Percentiles rank a stretch among this genome's conserved stretches.
Conservation (phyloP, 495 filamentous ascomycete species). For the Parmelia sp. region DNA sequence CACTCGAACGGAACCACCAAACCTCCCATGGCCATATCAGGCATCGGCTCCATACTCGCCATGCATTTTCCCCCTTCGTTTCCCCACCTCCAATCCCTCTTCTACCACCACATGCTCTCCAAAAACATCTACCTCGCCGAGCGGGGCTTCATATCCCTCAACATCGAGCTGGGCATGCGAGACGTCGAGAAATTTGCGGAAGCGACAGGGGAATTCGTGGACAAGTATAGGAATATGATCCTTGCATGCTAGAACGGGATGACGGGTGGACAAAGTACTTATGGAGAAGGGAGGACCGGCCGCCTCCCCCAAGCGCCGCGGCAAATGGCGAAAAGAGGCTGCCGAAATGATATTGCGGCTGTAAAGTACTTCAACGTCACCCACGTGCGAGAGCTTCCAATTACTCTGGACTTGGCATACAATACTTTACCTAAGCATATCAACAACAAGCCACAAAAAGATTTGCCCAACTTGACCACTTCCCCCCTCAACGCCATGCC, state of each 20-base stretch:
- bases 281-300: too few species aligned
- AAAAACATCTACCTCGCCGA: constrained; percentile 30
- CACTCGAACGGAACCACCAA: background rate
- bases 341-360: too few species aligned
- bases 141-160: constrained; percentile 29
- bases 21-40: constrained; percentile 25
- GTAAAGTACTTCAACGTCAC: too few species aligned
- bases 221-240: constrained; percentile 16
- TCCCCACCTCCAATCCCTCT: constrained; percentile 22
- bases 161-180: constrained; percentile 22
- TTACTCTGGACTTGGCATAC: too few species aligned
- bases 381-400: too few species aligned
- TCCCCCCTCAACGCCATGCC: too few species aligned
- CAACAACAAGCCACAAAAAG: too few species aligned
- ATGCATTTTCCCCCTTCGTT: constrained; percentile 21
- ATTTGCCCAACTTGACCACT: too few species aligned
- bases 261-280: background rate
- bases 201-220: constrained; percentile 25
- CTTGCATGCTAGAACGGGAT: background rate
- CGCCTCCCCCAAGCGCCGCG: too few species aligned
- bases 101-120: constrained; percentile 31
- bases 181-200: constrained; percentile 20
- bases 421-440: too few species aligned
- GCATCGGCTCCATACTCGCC: constrained; percentile 23
- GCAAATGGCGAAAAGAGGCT: too few species aligned